Percentiles rank a stretch among this genome's conserved stretches.
These are phyloP conservation scores for Tylopilus subfusipes DNA, from an alignment of 768 basidiomycete genomes.

Conservation along the genomic window DNA sequence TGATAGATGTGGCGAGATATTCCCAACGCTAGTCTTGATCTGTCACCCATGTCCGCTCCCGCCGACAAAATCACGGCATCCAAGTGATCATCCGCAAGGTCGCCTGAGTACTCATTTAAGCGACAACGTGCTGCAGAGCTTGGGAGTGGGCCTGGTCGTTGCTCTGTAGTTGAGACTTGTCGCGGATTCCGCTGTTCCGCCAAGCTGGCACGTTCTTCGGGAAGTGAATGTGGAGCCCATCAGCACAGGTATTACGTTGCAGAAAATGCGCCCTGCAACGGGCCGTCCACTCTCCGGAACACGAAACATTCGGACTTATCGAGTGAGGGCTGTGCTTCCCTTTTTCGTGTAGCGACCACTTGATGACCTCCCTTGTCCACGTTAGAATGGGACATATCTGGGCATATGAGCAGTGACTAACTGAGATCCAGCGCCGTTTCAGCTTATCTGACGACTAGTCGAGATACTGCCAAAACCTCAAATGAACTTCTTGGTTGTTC, in stretches of 20 bases:
- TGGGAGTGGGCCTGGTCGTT: not conserved
- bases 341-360: constrained; percentile 11
- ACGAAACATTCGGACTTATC: not conserved
- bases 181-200: constrained; percentile 2
- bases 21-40: constrained; percentile 3
- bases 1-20: constrained; percentile 9
- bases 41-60: constrained; percentile 8
- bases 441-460: constrained; percentile 11
- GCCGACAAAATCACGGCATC: constrained; percentile 7
- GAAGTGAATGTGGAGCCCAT: constrained; percentile 5
- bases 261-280: constrained; percentile 10
- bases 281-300: constrained; percentile 5
- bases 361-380: not conserved
- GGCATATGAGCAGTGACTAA: not conserved
- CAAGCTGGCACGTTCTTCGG: not conserved
- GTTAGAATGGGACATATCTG: not conserved
- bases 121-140: not conserved
- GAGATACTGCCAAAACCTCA: not conserved
- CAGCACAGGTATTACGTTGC: constrained; percentile 13
- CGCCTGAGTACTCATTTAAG: constrained; percentile 2
- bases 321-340: constrained; percentile 3
- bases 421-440: constrained; percentile 18
- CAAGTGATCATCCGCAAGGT: constrained; percentile 5
- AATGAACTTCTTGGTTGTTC: not conserved
- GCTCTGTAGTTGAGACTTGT: not conserved